Evolutionary conservation across 2,329 filamentous ascomycete species (phyloP).

Genomic region (Xylaria sp.): DNA sequence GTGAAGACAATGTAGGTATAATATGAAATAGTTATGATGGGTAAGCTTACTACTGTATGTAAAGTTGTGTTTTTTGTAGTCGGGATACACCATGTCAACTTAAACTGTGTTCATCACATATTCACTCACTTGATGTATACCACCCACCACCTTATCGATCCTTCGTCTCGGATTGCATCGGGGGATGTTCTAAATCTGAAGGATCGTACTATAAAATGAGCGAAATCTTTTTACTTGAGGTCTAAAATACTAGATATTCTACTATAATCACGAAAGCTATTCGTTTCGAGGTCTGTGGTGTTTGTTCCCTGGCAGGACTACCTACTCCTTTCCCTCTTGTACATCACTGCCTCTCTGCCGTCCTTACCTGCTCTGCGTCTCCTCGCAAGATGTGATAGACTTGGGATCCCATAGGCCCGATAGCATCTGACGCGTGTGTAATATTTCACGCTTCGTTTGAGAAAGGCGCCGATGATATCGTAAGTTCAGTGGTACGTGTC

Average conservation of each 20-base stretch:
- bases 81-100: background rate
- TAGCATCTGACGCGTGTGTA: background rate
- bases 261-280: background rate
- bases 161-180: background rate
- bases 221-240: background rate
- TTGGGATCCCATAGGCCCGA: background rate
- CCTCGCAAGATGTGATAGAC: background rate
- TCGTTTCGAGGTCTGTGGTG: background rate
- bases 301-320: background rate
- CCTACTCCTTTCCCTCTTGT: background rate
- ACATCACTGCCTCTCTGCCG: background rate
- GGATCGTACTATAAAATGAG: background rate
- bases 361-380: background rate
- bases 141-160: background rate
- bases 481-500: background rate
- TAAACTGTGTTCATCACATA: background rate
- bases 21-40: background rate
- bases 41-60: slow-evolving; percentile 25
- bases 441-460: background rate
- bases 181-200: background rate
- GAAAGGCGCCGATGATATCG: background rate
- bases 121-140: too few relatives aligned
- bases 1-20: background rate
- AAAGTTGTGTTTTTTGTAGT: background rate
- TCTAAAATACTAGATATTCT: background rate